Evolutionary conservation across 371 early-diverging fungal genomes (phyloP).

Genomic region (Saksenaea oblongispora): DNA sequence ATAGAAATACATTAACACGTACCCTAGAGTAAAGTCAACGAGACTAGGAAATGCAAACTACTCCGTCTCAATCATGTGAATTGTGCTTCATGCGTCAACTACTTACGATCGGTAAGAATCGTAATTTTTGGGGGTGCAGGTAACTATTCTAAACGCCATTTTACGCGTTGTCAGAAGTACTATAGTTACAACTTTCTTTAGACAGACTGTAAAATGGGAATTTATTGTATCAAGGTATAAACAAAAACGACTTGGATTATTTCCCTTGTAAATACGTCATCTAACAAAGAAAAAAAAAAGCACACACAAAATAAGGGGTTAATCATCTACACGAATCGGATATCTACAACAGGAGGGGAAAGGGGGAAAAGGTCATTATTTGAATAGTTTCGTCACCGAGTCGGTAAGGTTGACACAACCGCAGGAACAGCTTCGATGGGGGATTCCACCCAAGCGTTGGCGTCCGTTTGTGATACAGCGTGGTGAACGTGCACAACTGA

Average conservation of each 20-base stretch:
- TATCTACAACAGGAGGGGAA: background rate
- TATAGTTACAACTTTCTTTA: too few species aligned
- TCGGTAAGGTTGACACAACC: background rate
- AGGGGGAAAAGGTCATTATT: background rate
- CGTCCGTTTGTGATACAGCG: conserved; percentile 1
- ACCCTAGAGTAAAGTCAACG: too few species aligned
- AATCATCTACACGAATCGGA: background rate
- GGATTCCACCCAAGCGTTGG: background rate
- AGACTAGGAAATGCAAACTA: too few species aligned
- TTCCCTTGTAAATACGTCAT: background rate
- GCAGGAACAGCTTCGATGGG: background rate
- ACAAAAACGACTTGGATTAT: background rate
- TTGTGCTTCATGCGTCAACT: too few species aligned
- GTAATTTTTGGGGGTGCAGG: too few species aligned
- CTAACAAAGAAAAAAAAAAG: background rate
- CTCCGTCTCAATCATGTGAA: too few species aligned
- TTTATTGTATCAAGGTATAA: too few species aligned
- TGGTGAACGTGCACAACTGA: conserved; percentile 6
- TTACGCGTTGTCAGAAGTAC: too few species aligned
- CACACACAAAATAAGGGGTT: background rate
- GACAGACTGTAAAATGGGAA: too few species aligned
- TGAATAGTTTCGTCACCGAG: background rate
- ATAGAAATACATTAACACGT: too few species aligned
- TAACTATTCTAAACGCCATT: too few species aligned
- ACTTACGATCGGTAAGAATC: too few species aligned